A percentile compares a stretch with the other conserved stretches of the same genome.
Evolutionary conservation across 352 stramenopile species (phyloP).

Genomic region (Phytophthora cryptogea): DNA sequence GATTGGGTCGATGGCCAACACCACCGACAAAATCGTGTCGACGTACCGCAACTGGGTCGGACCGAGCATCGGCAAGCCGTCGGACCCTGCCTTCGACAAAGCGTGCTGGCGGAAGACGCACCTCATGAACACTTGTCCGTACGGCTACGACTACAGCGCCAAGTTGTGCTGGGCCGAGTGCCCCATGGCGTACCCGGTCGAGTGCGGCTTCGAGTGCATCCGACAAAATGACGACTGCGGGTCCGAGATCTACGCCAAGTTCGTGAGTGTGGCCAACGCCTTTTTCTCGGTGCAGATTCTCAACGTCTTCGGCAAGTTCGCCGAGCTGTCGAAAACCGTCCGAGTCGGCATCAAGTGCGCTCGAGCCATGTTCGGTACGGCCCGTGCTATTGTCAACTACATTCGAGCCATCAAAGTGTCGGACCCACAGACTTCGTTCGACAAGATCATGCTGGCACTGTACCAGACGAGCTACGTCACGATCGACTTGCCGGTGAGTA

Average conservation of each 20-base stretch:
- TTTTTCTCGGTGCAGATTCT: conserved; percentile 32
- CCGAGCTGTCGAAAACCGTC: conserved; percentile 16
- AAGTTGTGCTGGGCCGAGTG: conserved; percentile 21
- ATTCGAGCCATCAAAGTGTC: conserved; percentile 29
- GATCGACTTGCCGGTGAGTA: conserved; percentile 39
- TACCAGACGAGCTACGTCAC: conserved; percentile 44
- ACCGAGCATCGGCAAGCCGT: conserved; percentile 8
- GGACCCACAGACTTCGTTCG: conserved; percentile 18
- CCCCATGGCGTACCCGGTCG: conserved; percentile 27
- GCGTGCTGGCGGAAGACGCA: conserved; percentile 11
- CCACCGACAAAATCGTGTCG: conserved; percentile 13
- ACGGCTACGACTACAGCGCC: conserved; percentile 14
- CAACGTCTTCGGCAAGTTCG: conserved; percentile 37
- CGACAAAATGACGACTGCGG: conserved; percentile 31
- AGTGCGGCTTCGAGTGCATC: conserved; percentile 35
- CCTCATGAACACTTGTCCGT: conserved; percentile 13
- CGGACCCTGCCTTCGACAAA: conserved; percentile 21
- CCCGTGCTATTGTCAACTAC: conserved; percentile 39
- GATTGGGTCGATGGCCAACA: conserved; percentile 13
- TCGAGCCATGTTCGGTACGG: conserved; percentile 13
- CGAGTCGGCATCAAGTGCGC: conserved; percentile 20
- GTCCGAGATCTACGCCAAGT: conserved; percentile 28
- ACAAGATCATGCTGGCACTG: conserved; percentile 31
- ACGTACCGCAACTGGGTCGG: conserved; percentile 21
- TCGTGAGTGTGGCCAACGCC: conserved; percentile 36